Base-by-base conservation (phyloP, 768 basidiomycete genomes). In the Kwoniella heveanensis region DNA sequence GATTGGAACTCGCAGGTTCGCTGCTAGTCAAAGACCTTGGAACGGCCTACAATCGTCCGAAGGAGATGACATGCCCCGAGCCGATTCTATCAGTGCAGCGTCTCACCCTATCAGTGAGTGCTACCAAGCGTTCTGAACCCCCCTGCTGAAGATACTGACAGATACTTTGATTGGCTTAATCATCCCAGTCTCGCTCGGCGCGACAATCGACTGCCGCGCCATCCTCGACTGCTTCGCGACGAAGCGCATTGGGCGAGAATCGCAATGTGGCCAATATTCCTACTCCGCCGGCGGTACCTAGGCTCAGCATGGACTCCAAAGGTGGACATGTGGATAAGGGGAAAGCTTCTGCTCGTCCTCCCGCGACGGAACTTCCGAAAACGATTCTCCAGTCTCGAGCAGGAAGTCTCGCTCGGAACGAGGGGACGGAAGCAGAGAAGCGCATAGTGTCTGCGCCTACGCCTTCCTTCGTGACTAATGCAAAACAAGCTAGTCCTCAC, bases 1-100 rank as follows among this genome's bases (percentile, higher is more conserved):
- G n/a, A n/a, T n/a, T n/a, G 49, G 15, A 32, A 1, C 17, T 15
- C 22, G n/a, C 47, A 60, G 62, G 62, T 29, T 25, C 54, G 47
- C 26, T 66, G 27, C 36, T 66, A 21, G 29, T 63, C 17, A 65
- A 66, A 47, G 68, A 69, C 47, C 54, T 69, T 2, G 32, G 68
- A 55, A 30, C 56, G 3, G 32, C 65, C 3, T 24, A 27, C 25
- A 57, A 64, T 21, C 21, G 53, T 4, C 47, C 67, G 0, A 13
- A 54, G 10, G 54, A 55, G n/a, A 56, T 64, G 15, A 7, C 57
- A 7, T 51, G 39, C n/a, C 1, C 21, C 10, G 37, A 60, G 29
- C 49, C 65, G 21, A 64, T 70, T 9, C 30, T 53, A n/a, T 30
- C 36, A 17, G 44, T 64, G 6, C 26, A 52, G 26, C 4, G 39